A percentile compares a stretch with the other conserved stretches of the same genome.
Evolutionary conservation across 306 rosid genomes (phyloP).

Genomic region (Vicia faba): DNA sequence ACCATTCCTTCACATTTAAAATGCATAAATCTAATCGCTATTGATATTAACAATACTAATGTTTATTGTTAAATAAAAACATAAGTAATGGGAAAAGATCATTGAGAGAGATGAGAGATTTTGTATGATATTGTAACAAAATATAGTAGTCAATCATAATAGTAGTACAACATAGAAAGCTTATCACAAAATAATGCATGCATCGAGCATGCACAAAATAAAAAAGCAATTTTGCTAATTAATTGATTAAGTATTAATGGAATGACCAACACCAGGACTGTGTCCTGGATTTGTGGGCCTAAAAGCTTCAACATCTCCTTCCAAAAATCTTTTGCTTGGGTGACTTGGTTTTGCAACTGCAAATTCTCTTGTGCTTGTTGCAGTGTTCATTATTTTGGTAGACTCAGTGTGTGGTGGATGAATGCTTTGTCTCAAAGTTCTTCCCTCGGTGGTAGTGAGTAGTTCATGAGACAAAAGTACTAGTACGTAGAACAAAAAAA

Average conservation of each 20-base stretch:
- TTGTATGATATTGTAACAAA: slow-evolving; percentile 4
- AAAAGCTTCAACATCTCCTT: slow-evolving; percentile 57
- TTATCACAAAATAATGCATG: slow-evolving; percentile 14
- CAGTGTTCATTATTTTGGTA: neutral
- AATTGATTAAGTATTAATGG: slow-evolving; percentile 43
- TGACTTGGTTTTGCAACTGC: slow-evolving; percentile 14
- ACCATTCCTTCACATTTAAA: neutral
- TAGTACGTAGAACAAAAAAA: slow-evolving; percentile 47
- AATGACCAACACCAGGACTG: slow-evolving; percentile 85
- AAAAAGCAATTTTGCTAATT: neutral
- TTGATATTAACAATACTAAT: neutral
- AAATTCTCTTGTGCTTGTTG: slow-evolving; percentile 9
- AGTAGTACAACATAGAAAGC: slow-evolving; percentile 2
- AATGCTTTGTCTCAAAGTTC: slow-evolving; percentile 46
- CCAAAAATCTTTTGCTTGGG: slow-evolving; percentile 23
- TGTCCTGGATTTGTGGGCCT: slow-evolving; percentile 75
- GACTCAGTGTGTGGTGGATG: slow-evolving; percentile 31
- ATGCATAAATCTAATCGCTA: too few relatives aligned
- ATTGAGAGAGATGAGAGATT: neutral
- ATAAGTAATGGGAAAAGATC: neutral
- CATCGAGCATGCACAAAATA: slow-evolving; percentile 5
- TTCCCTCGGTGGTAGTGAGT: slow-evolving; percentile 48
- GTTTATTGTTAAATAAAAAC: neutral
- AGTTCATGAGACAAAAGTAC: slow-evolving; percentile 54
- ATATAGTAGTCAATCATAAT: slow-evolving; percentile 1